Evolutionary conservation across 176 grass and related monocot species (phyloP).

Genomic region (Leersia perrieri): DNA sequence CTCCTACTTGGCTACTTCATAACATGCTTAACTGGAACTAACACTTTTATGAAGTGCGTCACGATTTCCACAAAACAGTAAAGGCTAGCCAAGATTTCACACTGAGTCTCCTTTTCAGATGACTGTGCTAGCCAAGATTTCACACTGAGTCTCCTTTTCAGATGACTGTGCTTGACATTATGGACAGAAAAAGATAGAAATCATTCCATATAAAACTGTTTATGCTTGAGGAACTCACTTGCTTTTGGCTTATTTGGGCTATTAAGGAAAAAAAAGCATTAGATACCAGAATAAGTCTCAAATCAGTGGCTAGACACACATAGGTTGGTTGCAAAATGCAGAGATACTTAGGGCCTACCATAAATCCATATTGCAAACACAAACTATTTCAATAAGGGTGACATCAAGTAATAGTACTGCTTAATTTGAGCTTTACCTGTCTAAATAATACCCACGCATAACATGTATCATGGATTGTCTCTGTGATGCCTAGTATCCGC

Average conservation of each 20-base stretch:
- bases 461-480: conserved; percentile 94
- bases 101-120: not conserved
- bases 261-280: conserved; percentile 10
- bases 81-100: not conserved
- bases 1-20: conserved; percentile 21
- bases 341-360: conserved; percentile 7
- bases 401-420: conserved; percentile 12
- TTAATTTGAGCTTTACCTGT: conserved; percentile 59
- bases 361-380: not conserved
- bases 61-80: conserved; percentile 12
- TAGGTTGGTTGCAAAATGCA: not conserved
- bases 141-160: not conserved
- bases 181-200: conserved; percentile 21
- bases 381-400: conserved; percentile 26
- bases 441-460: conserved; percentile 99
- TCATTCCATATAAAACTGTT: not conserved
- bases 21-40: conserved; percentile 1
- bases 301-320: not conserved
- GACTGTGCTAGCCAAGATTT: no score
- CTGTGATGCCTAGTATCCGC: conserved; percentile 88
- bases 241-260: conserved; percentile 20
- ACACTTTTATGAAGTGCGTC: not conserved
- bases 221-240: conserved; percentile 1
- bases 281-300: conserved; percentile 22
- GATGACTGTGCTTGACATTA: not conserved